Evolutionary conservation across 352 stramenopile genomes (phyloP).

Genomic region (Phytophthora fragariae): DNA sequence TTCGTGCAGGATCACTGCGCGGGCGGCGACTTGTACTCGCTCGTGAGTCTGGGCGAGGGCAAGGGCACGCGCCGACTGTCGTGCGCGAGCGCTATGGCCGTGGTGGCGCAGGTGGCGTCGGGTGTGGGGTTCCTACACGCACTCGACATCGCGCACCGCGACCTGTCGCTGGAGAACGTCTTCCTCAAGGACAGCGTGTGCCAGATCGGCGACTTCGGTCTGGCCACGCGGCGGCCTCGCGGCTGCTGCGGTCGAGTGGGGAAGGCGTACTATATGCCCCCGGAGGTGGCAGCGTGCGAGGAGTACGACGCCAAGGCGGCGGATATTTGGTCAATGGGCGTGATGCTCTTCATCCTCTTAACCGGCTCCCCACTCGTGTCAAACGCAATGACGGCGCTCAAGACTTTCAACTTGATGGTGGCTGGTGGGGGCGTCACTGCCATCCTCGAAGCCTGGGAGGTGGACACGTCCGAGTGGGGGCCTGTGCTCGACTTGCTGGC

Average conservation of each 20-base stretch:
- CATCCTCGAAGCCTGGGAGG: not conserved
- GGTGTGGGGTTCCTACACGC: not conserved
- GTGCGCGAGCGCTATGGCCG: not conserved
- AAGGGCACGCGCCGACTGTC: not conserved
- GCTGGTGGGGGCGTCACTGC: not conserved
- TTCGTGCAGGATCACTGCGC: not conserved
- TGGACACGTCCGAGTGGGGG: not conserved
- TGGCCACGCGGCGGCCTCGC: not conserved
- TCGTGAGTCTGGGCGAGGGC: not conserved
- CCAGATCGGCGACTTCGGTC: not conserved
- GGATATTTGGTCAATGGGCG: not conserved
- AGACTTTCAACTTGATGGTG: not conserved
- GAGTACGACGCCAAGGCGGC: not conserved
- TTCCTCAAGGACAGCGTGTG: not conserved
- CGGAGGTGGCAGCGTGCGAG: not conserved
- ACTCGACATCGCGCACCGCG: not conserved
- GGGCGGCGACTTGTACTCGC: not conserved
- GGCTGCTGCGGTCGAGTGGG: not conserved
- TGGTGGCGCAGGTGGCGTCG: not conserved
- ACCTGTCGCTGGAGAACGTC: not conserved
- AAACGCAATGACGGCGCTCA: not conserved
- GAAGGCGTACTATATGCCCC: not conserved
- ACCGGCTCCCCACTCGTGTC: not conserved
- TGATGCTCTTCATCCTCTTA: not conserved
- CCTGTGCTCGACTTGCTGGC: not conserved